Base-by-base conservation (phyloP, 805 yeast species). In the Saitoella complicata region DNA sequence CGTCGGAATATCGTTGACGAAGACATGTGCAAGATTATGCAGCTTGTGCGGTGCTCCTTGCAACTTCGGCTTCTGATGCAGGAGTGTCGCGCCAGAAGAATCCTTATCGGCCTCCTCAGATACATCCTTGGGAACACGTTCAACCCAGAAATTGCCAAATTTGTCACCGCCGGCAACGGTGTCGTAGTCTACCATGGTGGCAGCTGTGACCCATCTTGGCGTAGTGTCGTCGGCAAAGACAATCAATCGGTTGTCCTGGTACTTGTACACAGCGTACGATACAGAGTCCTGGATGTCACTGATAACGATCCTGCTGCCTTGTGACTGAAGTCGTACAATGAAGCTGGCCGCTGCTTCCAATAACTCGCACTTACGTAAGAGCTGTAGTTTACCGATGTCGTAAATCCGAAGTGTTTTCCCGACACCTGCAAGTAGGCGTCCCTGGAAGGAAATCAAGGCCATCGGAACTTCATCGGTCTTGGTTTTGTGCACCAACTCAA, bases 111-210 rank as follows among this genome's bases (percentile, higher is more conserved):
- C 60, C 38, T 68, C 57, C 38, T 63, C 60, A 0, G 78, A 70
- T 0, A 68, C 64, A 4, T 67, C 62, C n/a, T 62, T 61, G 0
- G 80, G 73, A 37, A 80, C 60, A 47, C 95, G 64, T 37, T 84
- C 61, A 1, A 82, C 71, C 60, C 79, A 76, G 0, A 86, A 40
- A 53, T 80, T 83, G 0, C 97, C 96, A 61, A 81, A 85, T 55
- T 77, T 78, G 58, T 91, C 97, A 9, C 95, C 95, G 1, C 83
- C 84, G 37, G 80, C 64, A 1, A 81, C 73, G 0, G 95, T 85
- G 45, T 75, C 76, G 49, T 75, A 72, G 57, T 91, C 97, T 5
- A 91, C 61, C 50, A 74, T 62, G 2, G 67, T 55, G 38, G 80
- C 52, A 2, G 76, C 53, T 0, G 93, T 79, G 3, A 80, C 68